A percentile compares a stretch with the other conserved stretches of the same genome.
These are phyloP conservation scores for Phoenix roebelenii DNA, from an alignment of 176 grass and related monocot species.

Conservation along the genomic window DNA sequence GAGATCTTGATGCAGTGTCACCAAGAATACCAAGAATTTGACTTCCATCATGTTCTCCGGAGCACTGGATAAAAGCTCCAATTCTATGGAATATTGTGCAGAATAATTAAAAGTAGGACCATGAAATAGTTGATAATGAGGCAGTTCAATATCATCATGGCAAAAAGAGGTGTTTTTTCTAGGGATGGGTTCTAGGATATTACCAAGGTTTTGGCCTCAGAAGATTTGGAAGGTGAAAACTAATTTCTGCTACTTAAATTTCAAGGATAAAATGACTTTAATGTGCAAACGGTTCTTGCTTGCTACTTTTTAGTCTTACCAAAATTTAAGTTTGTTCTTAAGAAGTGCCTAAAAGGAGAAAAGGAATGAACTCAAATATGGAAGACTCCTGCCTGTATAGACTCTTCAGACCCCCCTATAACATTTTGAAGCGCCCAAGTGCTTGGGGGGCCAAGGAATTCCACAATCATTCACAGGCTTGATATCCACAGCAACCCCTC, in stretches of 20 bases:
- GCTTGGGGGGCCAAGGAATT: constrained; percentile 21
- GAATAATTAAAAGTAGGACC: neutral
- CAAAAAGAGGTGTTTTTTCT: too few relatives aligned
- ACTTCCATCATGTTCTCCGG: constrained; percentile 28
- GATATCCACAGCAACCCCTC: constrained; percentile 47
- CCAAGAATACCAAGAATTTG: constrained; percentile 43
- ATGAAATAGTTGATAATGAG: too few relatives aligned
- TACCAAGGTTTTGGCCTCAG: too few relatives aligned
- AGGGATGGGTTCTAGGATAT: too few relatives aligned
- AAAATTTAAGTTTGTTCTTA: neutral
- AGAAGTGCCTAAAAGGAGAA: neutral
- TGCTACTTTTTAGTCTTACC: too few relatives aligned
- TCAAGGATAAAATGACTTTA: too few relatives aligned
- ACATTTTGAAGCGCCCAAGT: constrained; percentile 52
- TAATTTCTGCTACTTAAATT: too few relatives aligned
- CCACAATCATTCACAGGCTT: constrained; percentile 1
- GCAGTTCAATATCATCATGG: too few relatives aligned
- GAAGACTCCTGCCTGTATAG: too few relatives aligned
- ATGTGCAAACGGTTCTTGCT: too few relatives aligned
- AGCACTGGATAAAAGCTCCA: constrained; percentile 41
- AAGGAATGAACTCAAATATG: constrained; percentile 25
- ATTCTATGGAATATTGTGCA: constrained; percentile 2
- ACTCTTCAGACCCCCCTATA: too few relatives aligned
- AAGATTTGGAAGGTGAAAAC: too few relatives aligned
- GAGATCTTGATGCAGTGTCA: constrained; percentile 40